Percentiles rank a stretch among this genome's conserved stretches.
Evolutionary conservation across 176 grass and related monocot genomes (phyloP).

Genomic region (Metroxylon sagu): DNA sequence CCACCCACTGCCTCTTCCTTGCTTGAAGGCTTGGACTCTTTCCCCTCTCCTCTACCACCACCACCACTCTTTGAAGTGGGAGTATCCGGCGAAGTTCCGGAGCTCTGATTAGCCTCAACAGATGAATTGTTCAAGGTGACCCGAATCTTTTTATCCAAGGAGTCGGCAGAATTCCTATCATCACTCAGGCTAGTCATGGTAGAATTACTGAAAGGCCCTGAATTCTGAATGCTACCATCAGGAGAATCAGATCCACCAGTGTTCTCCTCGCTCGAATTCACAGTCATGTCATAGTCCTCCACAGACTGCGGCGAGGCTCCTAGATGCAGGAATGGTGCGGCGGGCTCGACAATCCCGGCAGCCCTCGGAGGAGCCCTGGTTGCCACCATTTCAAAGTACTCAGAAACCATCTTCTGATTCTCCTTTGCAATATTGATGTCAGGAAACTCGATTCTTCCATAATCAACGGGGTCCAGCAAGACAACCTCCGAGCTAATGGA

Average conservation of each 20-base stretch:
- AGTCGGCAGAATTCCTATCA: conserved; percentile 22
- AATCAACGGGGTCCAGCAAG: conserved; percentile 52
- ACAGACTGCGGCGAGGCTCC: background rate
- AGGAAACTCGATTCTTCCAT: conserved; percentile 39
- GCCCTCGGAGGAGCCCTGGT: background rate
- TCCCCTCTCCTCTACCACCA: conserved; percentile 4
- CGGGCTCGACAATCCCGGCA: background rate
- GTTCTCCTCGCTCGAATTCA: background rate
- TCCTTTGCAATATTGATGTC: conserved; percentile 56
- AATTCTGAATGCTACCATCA: conserved; percentile 39
- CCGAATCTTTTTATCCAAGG: conserved; percentile 13
- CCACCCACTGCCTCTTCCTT: background rate
- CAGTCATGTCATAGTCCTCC: conserved; percentile 44
- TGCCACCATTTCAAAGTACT: conserved; percentile 45
- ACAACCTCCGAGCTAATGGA: conserved; percentile 79
- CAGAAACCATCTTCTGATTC: conserved; percentile 66
- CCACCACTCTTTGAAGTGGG: conserved; percentile 38
- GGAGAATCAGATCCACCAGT: conserved; percentile 12
- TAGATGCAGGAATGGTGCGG: conserved; percentile 49
- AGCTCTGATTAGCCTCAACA: conserved; percentile 14
- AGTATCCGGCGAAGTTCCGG: conserved; percentile 32
- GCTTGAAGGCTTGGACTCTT: background rate
- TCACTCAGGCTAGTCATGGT: conserved; percentile 35
- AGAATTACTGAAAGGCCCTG: conserved; percentile 22
- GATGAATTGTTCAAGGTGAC: conserved; percentile 5